Evolutionary conservation across 768 basidiomycete genomes (phyloP).

Genomic region (Sistotremastrum suecicum): DNA sequence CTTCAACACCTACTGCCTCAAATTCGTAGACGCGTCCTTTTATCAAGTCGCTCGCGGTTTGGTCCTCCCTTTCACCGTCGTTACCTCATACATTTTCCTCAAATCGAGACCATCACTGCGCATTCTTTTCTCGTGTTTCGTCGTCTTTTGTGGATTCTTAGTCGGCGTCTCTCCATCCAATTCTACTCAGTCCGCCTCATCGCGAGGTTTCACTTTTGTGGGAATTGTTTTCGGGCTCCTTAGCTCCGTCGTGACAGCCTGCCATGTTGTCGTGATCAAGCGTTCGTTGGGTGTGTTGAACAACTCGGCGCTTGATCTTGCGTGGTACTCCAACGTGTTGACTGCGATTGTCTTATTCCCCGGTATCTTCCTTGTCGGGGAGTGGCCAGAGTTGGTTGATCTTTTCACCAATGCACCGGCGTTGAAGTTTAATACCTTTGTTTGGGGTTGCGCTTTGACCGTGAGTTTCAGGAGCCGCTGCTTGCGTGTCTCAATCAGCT

Average conservation of each 20-base stretch:
- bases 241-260: slow-evolving; percentile 74
- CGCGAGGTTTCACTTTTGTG: slow-evolving; percentile 14
- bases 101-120: slow-evolving; percentile 60
- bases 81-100: slow-evolving; percentile 70
- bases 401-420: slow-evolving; percentile 34
- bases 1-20: slow-evolving; percentile 81
- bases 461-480: slow-evolving; percentile 26
- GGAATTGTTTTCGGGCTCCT: slow-evolving; percentile 75
- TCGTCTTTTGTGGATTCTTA: slow-evolving; percentile 91
- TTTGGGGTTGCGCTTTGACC: slow-evolving; percentile 69
- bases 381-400: slow-evolving; percentile 46
- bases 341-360: slow-evolving; percentile 64
- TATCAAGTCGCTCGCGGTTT: slow-evolving; percentile 93
- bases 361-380: slow-evolving; percentile 59
- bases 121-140: slow-evolving; percentile 57
- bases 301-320: slow-evolving; percentile 72
- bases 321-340: slow-evolving; percentile 85
- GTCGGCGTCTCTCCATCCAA: slow-evolving; percentile 61
- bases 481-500: no score
- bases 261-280: slow-evolving; percentile 93
- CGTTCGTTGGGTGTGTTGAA: slow-evolving; percentile 65
- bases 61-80: slow-evolving; percentile 86
- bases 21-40: slow-evolving; percentile 90
- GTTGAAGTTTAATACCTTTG: slow-evolving; percentile 43
- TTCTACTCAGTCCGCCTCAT: slow-evolving; percentile 1